phyloP scores from a whole-genome alignment of 306 rosid species.

The Ochetophila trinervis region DNA sequence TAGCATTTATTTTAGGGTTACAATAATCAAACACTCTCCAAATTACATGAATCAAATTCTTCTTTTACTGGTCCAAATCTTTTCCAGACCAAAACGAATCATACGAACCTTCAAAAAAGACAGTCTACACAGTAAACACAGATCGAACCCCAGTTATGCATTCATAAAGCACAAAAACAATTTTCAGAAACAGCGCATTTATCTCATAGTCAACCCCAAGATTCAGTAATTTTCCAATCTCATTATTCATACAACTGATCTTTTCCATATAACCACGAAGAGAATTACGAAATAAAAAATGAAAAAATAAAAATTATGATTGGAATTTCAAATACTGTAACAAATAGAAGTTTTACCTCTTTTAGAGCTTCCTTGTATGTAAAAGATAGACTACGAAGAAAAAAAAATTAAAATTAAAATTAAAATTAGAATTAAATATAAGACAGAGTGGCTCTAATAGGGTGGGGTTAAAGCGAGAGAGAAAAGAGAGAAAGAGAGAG shows the following conservation, averaged over 20 bases:
- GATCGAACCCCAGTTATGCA: conserved; percentile 43
- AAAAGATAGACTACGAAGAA: conserved; percentile 14
- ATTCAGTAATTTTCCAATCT: conserved; percentile 33
- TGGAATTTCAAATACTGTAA: conserved; percentile 19
- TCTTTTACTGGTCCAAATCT: conserved; percentile 14
- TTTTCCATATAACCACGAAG: not conserved
- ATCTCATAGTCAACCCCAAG: conserved; percentile 43
- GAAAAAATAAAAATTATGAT: not conserved
- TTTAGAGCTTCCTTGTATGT: conserved; percentile 12
- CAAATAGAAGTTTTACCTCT: conserved; percentile 54
- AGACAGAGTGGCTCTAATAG: conserved; percentile 32
- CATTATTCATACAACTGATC: conserved; percentile 37
- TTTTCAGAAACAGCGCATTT: conserved; percentile 28
- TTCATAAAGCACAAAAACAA: conserved; percentile 20
- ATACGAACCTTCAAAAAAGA: conserved; percentile 13
- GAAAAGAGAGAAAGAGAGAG: conserved; percentile 23
- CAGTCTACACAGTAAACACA: conserved; percentile 18
- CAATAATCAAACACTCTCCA: conserved; percentile 17
- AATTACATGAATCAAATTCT: conserved; percentile 6
- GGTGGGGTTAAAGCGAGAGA: conserved; percentile 31
- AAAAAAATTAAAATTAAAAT: not conserved
- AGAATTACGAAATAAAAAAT: conserved; percentile 22
- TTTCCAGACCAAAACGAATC: conserved; percentile 9
- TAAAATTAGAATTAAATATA: too few species aligned
- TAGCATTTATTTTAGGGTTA: conserved; percentile 52